A percentile compares a stretch with the other conserved stretches of the same genome.
phyloP scores from a whole-genome alignment of 1,284 basidiomycete species.

The Rhodotorula sp. region DNA sequence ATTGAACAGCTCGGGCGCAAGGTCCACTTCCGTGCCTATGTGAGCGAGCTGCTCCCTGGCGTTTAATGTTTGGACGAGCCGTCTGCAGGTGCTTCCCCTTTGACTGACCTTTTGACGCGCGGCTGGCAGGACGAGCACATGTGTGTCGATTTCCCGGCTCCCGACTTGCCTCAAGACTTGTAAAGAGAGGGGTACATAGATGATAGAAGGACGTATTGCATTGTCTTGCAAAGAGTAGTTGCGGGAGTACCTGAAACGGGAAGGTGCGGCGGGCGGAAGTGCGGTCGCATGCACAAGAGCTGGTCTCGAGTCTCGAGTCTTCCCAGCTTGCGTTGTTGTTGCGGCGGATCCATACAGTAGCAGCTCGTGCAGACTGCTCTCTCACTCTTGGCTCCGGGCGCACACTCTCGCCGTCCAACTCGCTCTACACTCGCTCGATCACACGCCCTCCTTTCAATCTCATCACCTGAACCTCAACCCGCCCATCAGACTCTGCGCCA shows the following conservation, averaged over 20 bases:
- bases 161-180: conserved; percentile 18
- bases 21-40: conserved; percentile 57
- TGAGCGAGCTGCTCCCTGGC: conserved; percentile 16
- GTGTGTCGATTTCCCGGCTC: conserved; percentile 35
- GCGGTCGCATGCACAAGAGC: too few species aligned
- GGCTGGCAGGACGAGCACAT: conserved; percentile 31
- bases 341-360: too few species aligned
- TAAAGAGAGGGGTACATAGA: background rate
- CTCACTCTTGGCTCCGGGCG: too few species aligned
- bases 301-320: too few species aligned
- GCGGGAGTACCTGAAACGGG: background rate
- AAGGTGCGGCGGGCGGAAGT: too few species aligned
- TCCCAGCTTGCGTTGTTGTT: too few species aligned
- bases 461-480: background rate
- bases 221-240: background rate
- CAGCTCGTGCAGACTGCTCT: too few species aligned
- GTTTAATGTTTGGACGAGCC: too few species aligned
- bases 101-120: background rate
- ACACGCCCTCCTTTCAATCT: background rate
- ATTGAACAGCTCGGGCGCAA: conserved; percentile 64
- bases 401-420: background rate
- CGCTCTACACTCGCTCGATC: background rate
- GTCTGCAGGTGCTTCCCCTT: too few species aligned
- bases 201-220: background rate
- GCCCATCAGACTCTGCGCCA: too few species aligned